Base-by-base conservation (phyloP, 2,329 filamentous ascomycete species). In the Penicillium thymicola region DNA sequence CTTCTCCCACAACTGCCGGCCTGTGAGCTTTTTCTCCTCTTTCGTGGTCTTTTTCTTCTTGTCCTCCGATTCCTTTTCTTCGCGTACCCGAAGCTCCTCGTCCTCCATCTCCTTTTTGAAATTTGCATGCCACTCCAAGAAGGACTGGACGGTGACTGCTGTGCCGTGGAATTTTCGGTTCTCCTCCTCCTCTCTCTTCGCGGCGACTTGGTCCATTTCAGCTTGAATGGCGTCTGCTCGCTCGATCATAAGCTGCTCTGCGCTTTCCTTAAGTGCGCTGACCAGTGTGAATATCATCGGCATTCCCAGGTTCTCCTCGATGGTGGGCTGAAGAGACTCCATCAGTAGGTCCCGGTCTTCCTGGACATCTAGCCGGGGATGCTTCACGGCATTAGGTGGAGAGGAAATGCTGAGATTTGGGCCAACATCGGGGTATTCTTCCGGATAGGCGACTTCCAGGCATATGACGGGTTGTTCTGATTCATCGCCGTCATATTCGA, bases 141-240 rank as follows among this genome's bases (percentile, higher is more conserved):
- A 99, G 0, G 86, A 87, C 77, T 96, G 91, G 23, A 85, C 81
- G n/a, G 87, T 97, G 21, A 99, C 94, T 32, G 86, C 82, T 36
- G 90, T 90, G 56, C 94, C 94, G 72, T 96, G 89, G 75, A 99
- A 99, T 76, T 97, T 97, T 67, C 88, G 86, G 73, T 99, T 99
- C 79, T 99, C 94, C 73, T 94, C 92, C 60, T 89, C 86, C 76
- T 99, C 94, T 1, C 68, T 81, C 67, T 85, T 82, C 8, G 82
- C 82, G 2, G 80, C 75, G 59, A 79, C 82, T 48, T 79, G 70
- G 47, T 86, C 84, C 49, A 75, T 77, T 49, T 77, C 66, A 1
- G 79, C 81, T 64, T 84, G 77, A 16, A 81, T 83, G 9, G 81
- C 88, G 56, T 85, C 84, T 68, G 86, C 85, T 44, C 94, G 86